These are phyloP conservation scores for Halophytophthora batemanensis DNA, from an alignment of 352 stramenopile species.

Conservation along the genomic window DNA sequence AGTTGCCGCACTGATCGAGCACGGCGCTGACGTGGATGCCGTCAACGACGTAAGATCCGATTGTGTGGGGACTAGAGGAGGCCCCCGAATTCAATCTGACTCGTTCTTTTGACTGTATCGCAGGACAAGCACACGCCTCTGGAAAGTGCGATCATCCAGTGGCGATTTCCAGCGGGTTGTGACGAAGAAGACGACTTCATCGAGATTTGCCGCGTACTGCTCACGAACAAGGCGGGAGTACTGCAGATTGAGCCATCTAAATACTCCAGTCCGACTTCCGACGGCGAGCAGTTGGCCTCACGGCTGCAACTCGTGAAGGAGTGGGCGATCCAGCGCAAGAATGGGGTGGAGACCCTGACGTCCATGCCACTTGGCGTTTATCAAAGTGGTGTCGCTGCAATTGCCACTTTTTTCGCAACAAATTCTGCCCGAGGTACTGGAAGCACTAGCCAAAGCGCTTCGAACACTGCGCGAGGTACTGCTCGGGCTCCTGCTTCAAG, in stretches of 20 bases:
- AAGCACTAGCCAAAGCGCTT: too few species aligned
- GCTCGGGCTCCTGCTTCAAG: conserved; percentile 5
- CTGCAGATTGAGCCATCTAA: background rate
- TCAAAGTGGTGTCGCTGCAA: conserved; percentile 10
- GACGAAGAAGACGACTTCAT: conserved; percentile 26
- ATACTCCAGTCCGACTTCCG: conserved; percentile 1
- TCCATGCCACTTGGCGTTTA: conserved; percentile 25
- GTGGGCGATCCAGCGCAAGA: conserved; percentile 16
- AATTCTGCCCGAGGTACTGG: conserved; percentile 1
- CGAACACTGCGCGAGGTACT: too few species aligned
- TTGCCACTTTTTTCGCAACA: conserved; percentile 15
- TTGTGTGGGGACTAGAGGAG: too few species aligned
- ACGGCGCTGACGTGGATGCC: conserved; percentile 21
- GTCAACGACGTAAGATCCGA: conserved; percentile 11
- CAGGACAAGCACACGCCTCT: conserved; percentile 22
- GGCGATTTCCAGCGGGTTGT: conserved; percentile 10
- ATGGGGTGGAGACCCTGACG: conserved; percentile 15
- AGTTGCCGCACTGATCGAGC: conserved; percentile 17
- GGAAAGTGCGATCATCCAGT: conserved; percentile 14
- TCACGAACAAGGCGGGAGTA: conserved; percentile 18
- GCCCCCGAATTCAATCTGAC: background rate
- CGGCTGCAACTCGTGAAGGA: conserved; percentile 22
- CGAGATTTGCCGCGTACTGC: conserved; percentile 22
- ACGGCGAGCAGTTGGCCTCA: conserved; percentile 5
- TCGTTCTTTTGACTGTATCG: background rate